Evolutionary conservation across 257 asterid species (phyloP).

Genomic region (Przewalskia tangutica): DNA sequence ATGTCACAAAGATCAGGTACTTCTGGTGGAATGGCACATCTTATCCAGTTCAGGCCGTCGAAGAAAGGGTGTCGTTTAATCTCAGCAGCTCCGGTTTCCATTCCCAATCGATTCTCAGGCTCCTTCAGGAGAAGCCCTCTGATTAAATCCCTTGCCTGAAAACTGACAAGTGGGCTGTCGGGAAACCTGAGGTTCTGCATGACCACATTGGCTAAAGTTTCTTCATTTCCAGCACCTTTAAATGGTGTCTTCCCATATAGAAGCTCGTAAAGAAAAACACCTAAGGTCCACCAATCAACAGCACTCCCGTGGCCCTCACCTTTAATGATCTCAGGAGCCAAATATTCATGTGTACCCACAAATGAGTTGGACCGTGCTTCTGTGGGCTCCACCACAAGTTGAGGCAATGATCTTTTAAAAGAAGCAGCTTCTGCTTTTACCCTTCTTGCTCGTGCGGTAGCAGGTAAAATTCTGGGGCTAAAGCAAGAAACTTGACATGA

Average conservation of each 20-base stretch:
- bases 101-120: slow-evolving; percentile 67
- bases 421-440: slow-evolving; percentile 37
- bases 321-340: slow-evolving; percentile 91
- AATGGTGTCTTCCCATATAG: slow-evolving; percentile 85
- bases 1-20: slow-evolving; percentile 43
- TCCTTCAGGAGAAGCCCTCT: slow-evolving; percentile 68
- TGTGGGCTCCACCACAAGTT: slow-evolving; percentile 86
- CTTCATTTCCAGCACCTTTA: slow-evolving; percentile 69
- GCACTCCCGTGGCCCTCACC: slow-evolving; percentile 97
- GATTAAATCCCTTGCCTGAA: slow-evolving; percentile 75
- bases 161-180: slow-evolving; percentile 65
- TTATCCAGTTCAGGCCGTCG: slow-evolving; percentile 82
- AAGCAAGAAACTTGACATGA: slow-evolving; percentile 91
- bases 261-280: slow-evolving; percentile 80
- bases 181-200: slow-evolving; percentile 67
- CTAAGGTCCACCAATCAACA: slow-evolving; percentile 98
- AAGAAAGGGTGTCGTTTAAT: slow-evolving; percentile 85
- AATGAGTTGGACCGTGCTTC: slow-evolving; percentile 93
- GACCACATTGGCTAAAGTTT: slow-evolving; percentile 70
- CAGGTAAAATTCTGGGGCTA: slow-evolving; percentile 50
- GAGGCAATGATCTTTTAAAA: slow-evolving; percentile 50
- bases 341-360: slow-evolving; percentile 89
- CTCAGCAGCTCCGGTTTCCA: slow-evolving; percentile 83
- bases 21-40: slow-evolving; percentile 73
- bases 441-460: slow-evolving; percentile 44